Conservation (phyloP, 208 protist species). For the Endotrypanum monterogeii region DNA sequence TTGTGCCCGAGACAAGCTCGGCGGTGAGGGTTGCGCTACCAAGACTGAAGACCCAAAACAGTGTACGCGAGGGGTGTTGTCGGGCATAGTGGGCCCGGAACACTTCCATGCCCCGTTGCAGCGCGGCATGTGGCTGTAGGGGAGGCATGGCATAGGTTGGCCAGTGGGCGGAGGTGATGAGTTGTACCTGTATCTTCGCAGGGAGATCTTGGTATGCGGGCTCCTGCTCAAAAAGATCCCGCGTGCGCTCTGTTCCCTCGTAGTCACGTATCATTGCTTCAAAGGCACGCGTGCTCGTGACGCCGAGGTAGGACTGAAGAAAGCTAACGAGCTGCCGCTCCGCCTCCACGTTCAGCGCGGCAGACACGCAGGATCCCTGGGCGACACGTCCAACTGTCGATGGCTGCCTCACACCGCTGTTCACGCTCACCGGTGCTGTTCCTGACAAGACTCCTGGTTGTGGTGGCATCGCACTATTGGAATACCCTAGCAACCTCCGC, state of each 20-base stretch:
- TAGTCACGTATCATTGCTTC: slow-evolving; percentile 78
- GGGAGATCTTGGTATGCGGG: slow-evolving; percentile 17
- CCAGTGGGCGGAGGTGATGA: slow-evolving; percentile 57
- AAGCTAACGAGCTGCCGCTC: slow-evolving; percentile 56
- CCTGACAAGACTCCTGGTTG: not conserved
- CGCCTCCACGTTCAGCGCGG: slow-evolving; percentile 34
- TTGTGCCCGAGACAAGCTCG: slow-evolving; percentile 50
- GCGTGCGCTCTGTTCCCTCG: slow-evolving; percentile 29
- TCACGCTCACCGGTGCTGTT: not conserved
- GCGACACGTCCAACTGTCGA: not conserved
- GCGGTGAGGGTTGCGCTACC: slow-evolving; percentile 52
- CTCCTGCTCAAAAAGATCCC: slow-evolving; percentile 36
- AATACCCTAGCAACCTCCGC: slow-evolving; percentile 47
- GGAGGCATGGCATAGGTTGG: slow-evolving; percentile 44
- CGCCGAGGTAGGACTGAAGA: slow-evolving; percentile 48
- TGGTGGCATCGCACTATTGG: not conserved
- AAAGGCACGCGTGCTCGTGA: slow-evolving; percentile 39
- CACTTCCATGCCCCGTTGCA: slow-evolving; percentile 35
- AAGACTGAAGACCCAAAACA: slow-evolving; percentile 71
- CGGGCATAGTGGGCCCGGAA: slow-evolving; percentile 64
- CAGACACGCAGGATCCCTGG: not conserved
- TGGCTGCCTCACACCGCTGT: not conserved
- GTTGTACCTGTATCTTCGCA: slow-evolving; percentile 36
- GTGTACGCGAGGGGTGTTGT: slow-evolving; percentile 52
- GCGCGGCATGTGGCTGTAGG: slow-evolving; percentile 41